Evolutionary conservation across 768 basidiomycete genomes (phyloP).

Genomic region (Boletus eberwhitei): DNA sequence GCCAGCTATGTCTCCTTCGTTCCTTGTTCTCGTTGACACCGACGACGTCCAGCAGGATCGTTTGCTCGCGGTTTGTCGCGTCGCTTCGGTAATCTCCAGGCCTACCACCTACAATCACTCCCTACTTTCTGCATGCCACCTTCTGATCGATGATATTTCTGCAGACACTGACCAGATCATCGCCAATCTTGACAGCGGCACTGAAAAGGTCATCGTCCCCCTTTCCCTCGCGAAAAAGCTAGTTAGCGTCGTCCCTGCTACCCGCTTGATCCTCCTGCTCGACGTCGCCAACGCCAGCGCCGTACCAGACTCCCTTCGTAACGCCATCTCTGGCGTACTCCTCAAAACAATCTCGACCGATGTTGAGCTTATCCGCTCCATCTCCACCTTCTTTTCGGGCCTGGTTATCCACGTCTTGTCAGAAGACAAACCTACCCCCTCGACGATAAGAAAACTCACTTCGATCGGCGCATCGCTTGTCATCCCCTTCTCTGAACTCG

Average conservation of each 20-base stretch:
- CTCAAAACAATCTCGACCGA: constrained; percentile 73
- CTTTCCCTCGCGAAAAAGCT: constrained; percentile 63
- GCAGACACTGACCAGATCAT: constrained; percentile 54
- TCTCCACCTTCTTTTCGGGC: constrained; percentile 69
- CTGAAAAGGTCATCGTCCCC: constrained; percentile 75
- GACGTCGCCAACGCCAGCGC: constrained; percentile 71
- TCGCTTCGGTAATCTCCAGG: constrained; percentile 71
- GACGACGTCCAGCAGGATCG: constrained; percentile 43
- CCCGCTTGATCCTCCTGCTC: constrained; percentile 73
- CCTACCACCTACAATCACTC: constrained; percentile 32
- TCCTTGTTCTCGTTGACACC: constrained; percentile 58
- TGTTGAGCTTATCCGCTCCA: constrained; percentile 70
- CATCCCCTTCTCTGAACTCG: constrained; percentile 65
- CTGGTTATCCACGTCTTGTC: constrained; percentile 62
- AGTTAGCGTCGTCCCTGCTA: constrained; percentile 62
- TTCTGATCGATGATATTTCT: constrained; percentile 53
- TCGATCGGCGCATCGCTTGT: constrained; percentile 63
- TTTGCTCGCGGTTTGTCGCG: constrained; percentile 58
- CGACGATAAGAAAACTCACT: constrained; percentile 57
- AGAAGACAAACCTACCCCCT: constrained; percentile 50
- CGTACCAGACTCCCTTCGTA: constrained; percentile 70
- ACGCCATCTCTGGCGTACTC: constrained; percentile 73
- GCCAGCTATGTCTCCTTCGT: constrained; percentile 32
- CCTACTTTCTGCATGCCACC: constrained; percentile 38
- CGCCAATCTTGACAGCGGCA: constrained; percentile 72